Evolutionary conservation across 192 early-diverging fungal genomes (phyloP), one percentile per base, ranked within the genome.

Genomic region (Chytriomyces sp.): DNA sequence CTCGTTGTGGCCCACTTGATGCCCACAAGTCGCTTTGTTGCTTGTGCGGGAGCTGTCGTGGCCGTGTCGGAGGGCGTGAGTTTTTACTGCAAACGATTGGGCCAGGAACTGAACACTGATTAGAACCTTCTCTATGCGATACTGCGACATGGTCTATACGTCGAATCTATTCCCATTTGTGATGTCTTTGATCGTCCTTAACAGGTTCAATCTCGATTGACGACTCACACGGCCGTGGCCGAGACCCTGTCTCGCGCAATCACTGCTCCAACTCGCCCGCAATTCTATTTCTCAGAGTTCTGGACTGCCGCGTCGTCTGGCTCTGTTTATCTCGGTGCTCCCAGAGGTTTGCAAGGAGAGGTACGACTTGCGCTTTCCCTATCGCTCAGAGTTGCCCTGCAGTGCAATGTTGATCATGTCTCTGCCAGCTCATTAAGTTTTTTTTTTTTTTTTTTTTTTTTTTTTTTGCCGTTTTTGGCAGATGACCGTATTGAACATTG

Each of bases 271-370:
- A 11, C 46, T 11, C 8, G 45, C 23, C 66, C 66, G 28, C 66
- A 67, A 13, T n/a, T 63, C 72, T 63, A 45, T 45, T 63, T 74
- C 61, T 24, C 10, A 20, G 75, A 91, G 89, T 89, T 91, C 43
- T 83, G 82, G 9, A 94, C 93, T 5, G 67, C 81, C 3, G 63
- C 73, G 1, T 28, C 57, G 6, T 73, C 91, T 18, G 92, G 91
- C 44, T 92, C 93, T 71, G 84, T 92, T 7, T 81, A 93, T 61
- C 65, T 94, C 50, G 89, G 89, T 5, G 91, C 93, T 8, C 78
- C 79, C 20, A 71, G 79, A 13, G 23, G 28, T 16, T 8, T 44
- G 11, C 11, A 16, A 45, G 66, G 66, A 10, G 66, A 67, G 53
- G 53, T 57, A 20, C 13, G 53, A 57, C 53, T n/a, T 13, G 1